Evolutionary conservation across 1,284 basidiomycete genomes (phyloP).

Genomic region (Inonotus hispidus): DNA sequence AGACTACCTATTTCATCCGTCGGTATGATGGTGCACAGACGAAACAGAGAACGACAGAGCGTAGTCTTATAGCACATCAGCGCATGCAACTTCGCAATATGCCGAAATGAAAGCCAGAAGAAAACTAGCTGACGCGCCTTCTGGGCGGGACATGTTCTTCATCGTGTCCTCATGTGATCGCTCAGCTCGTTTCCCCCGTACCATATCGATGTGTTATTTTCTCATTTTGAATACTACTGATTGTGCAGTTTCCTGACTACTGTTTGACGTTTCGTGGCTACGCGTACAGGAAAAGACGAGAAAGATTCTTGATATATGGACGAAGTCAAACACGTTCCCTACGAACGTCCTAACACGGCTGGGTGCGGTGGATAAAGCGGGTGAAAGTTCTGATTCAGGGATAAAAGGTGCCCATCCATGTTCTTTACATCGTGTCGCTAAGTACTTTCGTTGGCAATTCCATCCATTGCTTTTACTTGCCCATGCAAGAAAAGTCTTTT

Average conservation of each 20-base stretch:
- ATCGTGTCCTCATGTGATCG: constrained; percentile 8
- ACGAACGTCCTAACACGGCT: constrained; percentile 61
- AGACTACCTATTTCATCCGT: constrained; percentile 5
- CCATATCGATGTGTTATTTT: constrained; percentile 4
- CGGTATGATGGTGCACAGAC: neutral
- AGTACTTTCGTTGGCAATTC: constrained; percentile 69
- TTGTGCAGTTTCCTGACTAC: constrained; percentile 4
- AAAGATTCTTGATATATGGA: constrained; percentile 95
- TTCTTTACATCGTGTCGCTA: constrained; percentile 58
- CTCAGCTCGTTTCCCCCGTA: constrained; percentile 4
- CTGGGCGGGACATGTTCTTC: neutral
- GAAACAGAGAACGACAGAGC: neutral
- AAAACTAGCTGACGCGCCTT: neutral
- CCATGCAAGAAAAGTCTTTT: constrained; percentile 20
- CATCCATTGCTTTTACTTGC: constrained; percentile 42
- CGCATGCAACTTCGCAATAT: neutral
- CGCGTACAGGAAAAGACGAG: constrained; percentile 82
- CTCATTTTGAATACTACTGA: neutral
- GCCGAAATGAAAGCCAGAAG: constrained; percentile 4
- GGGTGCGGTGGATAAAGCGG: constrained; percentile 55
- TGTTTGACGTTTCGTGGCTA: constrained; percentile 9
- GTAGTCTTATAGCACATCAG: neutral
- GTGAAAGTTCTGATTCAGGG: constrained; percentile 26
- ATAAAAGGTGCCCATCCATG: constrained; percentile 78
- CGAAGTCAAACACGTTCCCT: constrained; percentile 82